These are phyloP conservation scores for Scedosporium apiospermum DNA, from an alignment of 2,329 filamentous ascomycete species.

Conservation along the genomic window DNA sequence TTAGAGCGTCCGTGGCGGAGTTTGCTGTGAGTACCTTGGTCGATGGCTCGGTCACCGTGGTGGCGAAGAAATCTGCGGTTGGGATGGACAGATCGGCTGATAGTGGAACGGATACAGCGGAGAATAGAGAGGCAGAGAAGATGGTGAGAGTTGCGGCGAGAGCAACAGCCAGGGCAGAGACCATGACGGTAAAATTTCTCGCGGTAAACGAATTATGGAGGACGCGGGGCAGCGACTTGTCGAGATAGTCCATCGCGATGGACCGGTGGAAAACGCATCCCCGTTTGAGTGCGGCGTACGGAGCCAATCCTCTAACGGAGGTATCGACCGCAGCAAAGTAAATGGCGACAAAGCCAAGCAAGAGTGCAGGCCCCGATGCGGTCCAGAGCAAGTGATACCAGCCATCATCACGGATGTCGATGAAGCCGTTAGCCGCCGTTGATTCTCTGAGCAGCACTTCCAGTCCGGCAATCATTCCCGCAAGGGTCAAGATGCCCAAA, in stretches of 20 bases:
- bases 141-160: slow-evolving; percentile 20
- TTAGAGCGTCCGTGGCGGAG: slow-evolving; percentile 18
- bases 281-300: slow-evolving; percentile 19
- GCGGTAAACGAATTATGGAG: slow-evolving; percentile 9
- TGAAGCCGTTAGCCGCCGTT: slow-evolving; percentile 18
- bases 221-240: slow-evolving; percentile 12
- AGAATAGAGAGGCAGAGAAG: slow-evolving; percentile 23
- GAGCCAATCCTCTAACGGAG: slow-evolving; percentile 21
- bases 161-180: slow-evolving; percentile 17
- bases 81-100: slow-evolving; percentile 15
- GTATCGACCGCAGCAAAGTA: slow-evolving; percentile 22
- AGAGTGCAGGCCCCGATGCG: slow-evolving; percentile 18
- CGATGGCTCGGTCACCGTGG: slow-evolving; percentile 10
- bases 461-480: slow-evolving; percentile 21
- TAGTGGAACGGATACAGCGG: slow-evolving; percentile 16
- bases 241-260: slow-evolving; percentile 22
- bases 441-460: slow-evolving; percentile 24
- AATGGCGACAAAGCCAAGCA: slow-evolving; percentile 18
- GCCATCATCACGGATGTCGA: slow-evolving; percentile 16
- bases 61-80: slow-evolving; percentile 21
- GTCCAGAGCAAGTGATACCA: slow-evolving; percentile 26
- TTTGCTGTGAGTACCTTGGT: background rate
- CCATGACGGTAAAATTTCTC: slow-evolving; percentile 17
- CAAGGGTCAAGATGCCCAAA: slow-evolving; percentile 16
- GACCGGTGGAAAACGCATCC: slow-evolving; percentile 19